phyloP scores from a whole-genome alignment of 768 basidiomycete genomes.

The Mycena galopus region DNA sequence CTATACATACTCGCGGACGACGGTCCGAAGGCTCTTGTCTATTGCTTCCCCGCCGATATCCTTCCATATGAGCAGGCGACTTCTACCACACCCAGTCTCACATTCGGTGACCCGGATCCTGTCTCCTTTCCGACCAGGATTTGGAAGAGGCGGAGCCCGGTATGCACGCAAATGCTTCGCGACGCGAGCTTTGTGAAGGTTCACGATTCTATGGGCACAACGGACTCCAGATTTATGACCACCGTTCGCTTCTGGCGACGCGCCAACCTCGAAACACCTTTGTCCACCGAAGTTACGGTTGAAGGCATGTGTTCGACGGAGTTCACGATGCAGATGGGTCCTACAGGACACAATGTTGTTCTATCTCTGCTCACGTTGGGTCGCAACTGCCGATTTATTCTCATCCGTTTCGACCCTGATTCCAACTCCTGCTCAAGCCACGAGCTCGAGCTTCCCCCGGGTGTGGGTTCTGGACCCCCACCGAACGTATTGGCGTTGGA shows the following conservation, averaged over 20 bases:
- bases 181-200: conserved; percentile 28
- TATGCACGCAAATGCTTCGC: conserved; percentile 28
- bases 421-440: conserved; percentile 23
- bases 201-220: conserved; percentile 21
- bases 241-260: conserved; percentile 30
- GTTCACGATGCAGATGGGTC: conserved; percentile 14
- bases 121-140: conserved; percentile 18
- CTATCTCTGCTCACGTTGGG: conserved; percentile 18
- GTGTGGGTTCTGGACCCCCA: conserved; percentile 12
- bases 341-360: conserved; percentile 23
- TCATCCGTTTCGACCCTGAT: conserved; percentile 15
- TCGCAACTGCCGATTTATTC: conserved; percentile 9
- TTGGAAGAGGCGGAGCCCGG: conserved; percentile 25
- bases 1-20: conserved; percentile 30
- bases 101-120: conserved; percentile 20
- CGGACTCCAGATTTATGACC: conserved; percentile 25
- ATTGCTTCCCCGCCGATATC: conserved; percentile 20
- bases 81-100: not conserved
- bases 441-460: conserved; percentile 27
- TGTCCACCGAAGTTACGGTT: conserved; percentile 9
- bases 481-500: conserved; percentile 27
- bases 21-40: conserved; percentile 18
- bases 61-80: conserved; percentile 18
- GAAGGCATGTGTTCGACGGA: conserved; percentile 28
- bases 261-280: not conserved